Percentiles rank a stretch among this genome's conserved stretches.
phyloP scores from a whole-genome alignment of 805 yeast genomes.

The Lipomyces anomalus region DNA sequence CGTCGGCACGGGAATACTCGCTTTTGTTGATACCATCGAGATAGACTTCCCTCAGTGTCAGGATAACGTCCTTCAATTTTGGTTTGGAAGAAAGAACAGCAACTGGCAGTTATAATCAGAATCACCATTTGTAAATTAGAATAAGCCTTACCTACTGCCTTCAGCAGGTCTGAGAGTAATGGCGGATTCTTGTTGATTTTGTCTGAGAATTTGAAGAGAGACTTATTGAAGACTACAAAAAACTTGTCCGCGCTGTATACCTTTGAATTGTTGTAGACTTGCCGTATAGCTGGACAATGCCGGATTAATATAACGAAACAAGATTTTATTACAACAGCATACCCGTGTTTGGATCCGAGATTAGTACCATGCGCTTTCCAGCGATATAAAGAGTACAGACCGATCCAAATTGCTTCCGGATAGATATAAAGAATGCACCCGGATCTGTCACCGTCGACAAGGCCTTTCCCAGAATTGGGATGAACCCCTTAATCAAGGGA shows the following conservation, averaged over 20 bases:
- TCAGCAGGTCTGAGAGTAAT: no score
- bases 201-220: constrained; percentile 5
- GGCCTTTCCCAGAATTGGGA: constrained; percentile 17
- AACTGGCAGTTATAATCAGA: background rate
- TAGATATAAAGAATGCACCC: constrained; percentile 2
- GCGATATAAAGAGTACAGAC: constrained; percentile 13
- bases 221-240: constrained; percentile 4
- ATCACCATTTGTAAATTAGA: no score
- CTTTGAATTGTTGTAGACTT: constrained; percentile 4
- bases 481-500: constrained; percentile 13
- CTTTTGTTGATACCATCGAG: no score
- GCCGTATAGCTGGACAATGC: no score
- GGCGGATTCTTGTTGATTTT: constrained; percentile 4
- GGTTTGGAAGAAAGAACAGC: background rate
- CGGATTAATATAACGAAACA: no score
- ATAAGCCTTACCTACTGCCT: no score
- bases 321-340: no score
- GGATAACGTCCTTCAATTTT: background rate
- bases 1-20: no score
- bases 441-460: constrained; percentile 8
- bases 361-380: constrained; percentile 13
- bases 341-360: constrained; percentile 18
- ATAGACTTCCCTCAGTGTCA: background rate
- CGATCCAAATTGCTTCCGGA: constrained; percentile 10
- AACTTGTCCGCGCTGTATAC: constrained; percentile 5